Evolutionary conservation across 345 rosid species (phyloP).

Genomic region (Lepidium didymum): DNA sequence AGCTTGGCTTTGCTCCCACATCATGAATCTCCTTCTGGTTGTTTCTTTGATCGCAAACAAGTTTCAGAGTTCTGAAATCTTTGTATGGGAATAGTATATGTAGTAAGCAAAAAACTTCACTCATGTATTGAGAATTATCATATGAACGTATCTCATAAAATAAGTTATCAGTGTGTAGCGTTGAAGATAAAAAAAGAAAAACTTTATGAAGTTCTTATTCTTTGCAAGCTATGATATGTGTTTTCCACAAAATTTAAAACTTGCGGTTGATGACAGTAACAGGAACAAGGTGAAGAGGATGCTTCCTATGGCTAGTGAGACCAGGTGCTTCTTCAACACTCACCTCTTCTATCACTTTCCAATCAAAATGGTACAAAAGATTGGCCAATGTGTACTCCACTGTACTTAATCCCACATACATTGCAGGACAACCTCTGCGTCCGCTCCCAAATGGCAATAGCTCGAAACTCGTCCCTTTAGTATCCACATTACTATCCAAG

Average conservation of each 20-base stretch:
- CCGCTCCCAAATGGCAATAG: constrained; percentile 33
- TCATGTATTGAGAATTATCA: not conserved
- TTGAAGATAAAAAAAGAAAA: not conserved
- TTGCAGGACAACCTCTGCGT: constrained; percentile 30
- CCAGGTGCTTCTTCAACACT: too few species aligned
- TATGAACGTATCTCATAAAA: not conserved
- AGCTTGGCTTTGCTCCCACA: constrained; percentile 36
- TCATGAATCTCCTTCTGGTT: constrained; percentile 40
- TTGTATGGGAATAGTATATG: not conserved
- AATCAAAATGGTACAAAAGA: constrained; percentile 29
- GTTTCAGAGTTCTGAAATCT: constrained; percentile 25
- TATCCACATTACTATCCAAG: constrained; percentile 28
- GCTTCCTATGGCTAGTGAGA: too few species aligned
- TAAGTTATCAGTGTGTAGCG: not conserved
- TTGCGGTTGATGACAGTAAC: constrained; percentile 5
- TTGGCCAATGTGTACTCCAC: constrained; percentile 30
- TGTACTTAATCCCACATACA: constrained; percentile 18
- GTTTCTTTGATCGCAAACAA: constrained; percentile 35
- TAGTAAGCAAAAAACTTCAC: not conserved
- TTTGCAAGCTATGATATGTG: not conserved
- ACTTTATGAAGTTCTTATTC: too few species aligned
- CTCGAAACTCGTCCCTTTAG: constrained; percentile 39
- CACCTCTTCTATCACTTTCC: constrained; percentile 22
- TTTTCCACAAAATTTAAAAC: not conserved
- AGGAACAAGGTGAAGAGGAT: constrained; percentile 31